phyloP scores from a whole-genome alignment of 768 basidiomycete species.

The Amanita pseudoporphyria region DNA sequence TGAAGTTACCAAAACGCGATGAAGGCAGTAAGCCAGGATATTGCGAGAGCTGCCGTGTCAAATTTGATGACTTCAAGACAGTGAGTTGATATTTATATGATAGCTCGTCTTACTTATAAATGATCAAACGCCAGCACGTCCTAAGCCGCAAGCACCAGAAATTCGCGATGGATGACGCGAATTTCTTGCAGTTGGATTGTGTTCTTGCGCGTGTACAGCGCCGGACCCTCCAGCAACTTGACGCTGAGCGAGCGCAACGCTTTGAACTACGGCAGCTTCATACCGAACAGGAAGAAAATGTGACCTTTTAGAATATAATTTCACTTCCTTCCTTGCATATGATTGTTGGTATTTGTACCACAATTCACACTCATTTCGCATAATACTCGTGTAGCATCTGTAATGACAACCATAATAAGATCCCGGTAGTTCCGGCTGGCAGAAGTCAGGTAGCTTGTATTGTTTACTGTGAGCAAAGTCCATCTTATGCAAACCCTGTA shows the following conservation, averaged over 20 bases:
- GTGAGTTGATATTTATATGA: slow-evolving; percentile 34
- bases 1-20: slow-evolving; percentile 67
- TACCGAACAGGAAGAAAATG: background rate
- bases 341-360: background rate
- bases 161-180: slow-evolving; percentile 68
- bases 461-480: too few species aligned
- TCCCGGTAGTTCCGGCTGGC: too few species aligned
- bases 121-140: slow-evolving; percentile 49
- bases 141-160: slow-evolving; percentile 64
- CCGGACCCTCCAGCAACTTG: slow-evolving; percentile 25
- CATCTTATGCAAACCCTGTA: too few species aligned
- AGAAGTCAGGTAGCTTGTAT: too few species aligned
- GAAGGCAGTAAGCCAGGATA: slow-evolving; percentile 91
- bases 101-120: slow-evolving; percentile 2
- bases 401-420: background rate
- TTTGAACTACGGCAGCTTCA: slow-evolving; percentile 4
- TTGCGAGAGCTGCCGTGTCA: slow-evolving; percentile 90
- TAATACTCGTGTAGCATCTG: background rate
- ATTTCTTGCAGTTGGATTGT: slow-evolving; percentile 73
- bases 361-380: background rate
- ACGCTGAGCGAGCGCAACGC: slow-evolving; percentile 17
- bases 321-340: background rate
- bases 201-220: slow-evolving; percentile 57
- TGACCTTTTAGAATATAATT: background rate
- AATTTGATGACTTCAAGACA: slow-evolving; percentile 79